phyloP scores from a whole-genome alignment of 2,329 filamentous ascomycete genomes.

The Pseudogymnoascus sp. region DNA sequence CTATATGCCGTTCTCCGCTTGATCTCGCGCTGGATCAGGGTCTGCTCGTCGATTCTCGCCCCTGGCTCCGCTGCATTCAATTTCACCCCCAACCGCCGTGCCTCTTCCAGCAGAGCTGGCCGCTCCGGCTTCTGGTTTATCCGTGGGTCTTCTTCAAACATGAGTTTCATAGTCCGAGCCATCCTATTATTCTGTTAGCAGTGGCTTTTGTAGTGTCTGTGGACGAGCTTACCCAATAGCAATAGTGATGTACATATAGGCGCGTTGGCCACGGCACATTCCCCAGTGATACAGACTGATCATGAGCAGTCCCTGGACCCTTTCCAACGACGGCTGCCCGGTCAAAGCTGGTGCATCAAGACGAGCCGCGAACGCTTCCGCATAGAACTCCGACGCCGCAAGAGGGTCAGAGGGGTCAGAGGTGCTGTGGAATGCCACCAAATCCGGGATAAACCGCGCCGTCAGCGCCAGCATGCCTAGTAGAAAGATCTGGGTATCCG shows the following conservation, averaged over 20 bases:
- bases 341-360: slow-evolving; percentile 39
- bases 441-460: slow-evolving; percentile 55
- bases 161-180: slow-evolving; percentile 53
- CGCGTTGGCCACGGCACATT: slow-evolving; percentile 50
- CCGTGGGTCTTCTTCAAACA: slow-evolving; percentile 44
- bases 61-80: slow-evolving; percentile 4
- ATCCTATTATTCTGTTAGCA: slow-evolving; percentile 37
- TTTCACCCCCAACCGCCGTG: neutral
- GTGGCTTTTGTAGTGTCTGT: neutral
- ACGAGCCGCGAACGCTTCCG: slow-evolving; percentile 46
- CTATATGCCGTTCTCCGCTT: slow-evolving; percentile 65
- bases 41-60: slow-evolving; percentile 19
- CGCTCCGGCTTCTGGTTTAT: slow-evolving; percentile 21
- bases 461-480: slow-evolving; percentile 62
- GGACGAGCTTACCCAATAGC: slow-evolving; percentile 32
- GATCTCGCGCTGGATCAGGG: slow-evolving; percentile 53
- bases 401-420: slow-evolving; percentile 36
- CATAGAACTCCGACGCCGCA: slow-evolving; percentile 57
- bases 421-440: slow-evolving; percentile 42
- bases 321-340: slow-evolving; percentile 48
- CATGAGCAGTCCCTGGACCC: slow-evolving; percentile 62
- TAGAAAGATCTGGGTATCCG: slow-evolving; percentile 49
- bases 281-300: slow-evolving; percentile 66
- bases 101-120: slow-evolving; percentile 6
- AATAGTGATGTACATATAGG: slow-evolving; percentile 59